phyloP scores from a whole-genome alignment of 2,329 filamentous ascomycete species.

The Claviceps purpurea region DNA sequence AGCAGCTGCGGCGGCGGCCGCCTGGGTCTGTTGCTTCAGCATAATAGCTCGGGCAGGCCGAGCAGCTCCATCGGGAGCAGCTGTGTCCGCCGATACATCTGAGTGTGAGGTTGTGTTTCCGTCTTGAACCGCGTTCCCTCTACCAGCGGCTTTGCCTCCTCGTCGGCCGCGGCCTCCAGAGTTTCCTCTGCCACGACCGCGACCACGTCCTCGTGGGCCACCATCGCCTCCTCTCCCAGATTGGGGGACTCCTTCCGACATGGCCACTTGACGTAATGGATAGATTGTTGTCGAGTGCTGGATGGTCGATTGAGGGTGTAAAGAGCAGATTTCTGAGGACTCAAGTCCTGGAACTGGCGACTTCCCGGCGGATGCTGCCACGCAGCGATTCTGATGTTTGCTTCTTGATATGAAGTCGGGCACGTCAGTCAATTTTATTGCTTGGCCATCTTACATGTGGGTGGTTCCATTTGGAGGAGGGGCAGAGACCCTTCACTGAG shows the following conservation, averaged over 20 bases:
- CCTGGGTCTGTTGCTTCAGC: constrained; percentile 8
- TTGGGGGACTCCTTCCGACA: constrained; percentile 11
- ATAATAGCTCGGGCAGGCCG: constrained; percentile 19
- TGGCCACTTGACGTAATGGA: constrained; percentile 1
- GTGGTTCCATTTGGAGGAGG: not conserved
- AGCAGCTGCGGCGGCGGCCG: constrained; percentile 11
- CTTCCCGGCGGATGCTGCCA: not conserved
- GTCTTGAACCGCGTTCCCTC: constrained; percentile 5
- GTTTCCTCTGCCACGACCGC: constrained; percentile 16
- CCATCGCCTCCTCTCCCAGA: constrained; percentile 19
- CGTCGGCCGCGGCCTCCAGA: constrained; percentile 10
- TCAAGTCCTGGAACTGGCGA: not conserved
- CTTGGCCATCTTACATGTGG: not conserved
- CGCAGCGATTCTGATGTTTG: not conserved
- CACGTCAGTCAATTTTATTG: not conserved
- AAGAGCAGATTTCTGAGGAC: not conserved
- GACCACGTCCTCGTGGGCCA: constrained; percentile 25
- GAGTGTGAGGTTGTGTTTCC: constrained; percentile 5
- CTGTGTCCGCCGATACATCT: constrained; percentile 12
- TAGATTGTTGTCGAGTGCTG: not conserved
- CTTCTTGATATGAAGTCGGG: not conserved
- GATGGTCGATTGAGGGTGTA: not conserved
- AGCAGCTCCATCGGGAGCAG: constrained; percentile 18
- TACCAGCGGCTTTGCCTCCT: constrained; percentile 15
- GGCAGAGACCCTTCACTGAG: not conserved